phyloP scores from a whole-genome alignment of 768 basidiomycete genomes.

The Chalciporus pseudorubinellus region DNA sequence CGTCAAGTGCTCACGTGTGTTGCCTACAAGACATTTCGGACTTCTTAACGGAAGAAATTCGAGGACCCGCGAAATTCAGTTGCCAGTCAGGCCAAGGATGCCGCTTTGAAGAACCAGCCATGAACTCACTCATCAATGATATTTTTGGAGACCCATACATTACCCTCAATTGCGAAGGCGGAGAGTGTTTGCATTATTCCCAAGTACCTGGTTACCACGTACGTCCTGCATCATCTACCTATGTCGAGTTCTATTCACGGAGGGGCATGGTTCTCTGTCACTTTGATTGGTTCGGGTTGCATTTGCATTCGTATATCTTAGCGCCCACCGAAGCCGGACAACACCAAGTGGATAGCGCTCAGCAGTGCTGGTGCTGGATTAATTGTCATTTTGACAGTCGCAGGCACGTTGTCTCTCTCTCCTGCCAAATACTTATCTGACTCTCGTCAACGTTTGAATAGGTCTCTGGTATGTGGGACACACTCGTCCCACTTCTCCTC shows the following conservation, averaged over 20 bases:
- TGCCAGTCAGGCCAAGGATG: slow-evolving; percentile 74
- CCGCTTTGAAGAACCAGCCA: slow-evolving; percentile 91
- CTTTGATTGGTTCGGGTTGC: neutral
- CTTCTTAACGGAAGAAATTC: slow-evolving; percentile 86
- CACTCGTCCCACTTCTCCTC: slow-evolving; percentile 39
- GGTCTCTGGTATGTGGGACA: slow-evolving; percentile 93
- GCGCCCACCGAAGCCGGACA: slow-evolving; percentile 81
- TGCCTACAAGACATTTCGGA: slow-evolving; percentile 78
- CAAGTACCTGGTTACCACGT: slow-evolving; percentile 93
- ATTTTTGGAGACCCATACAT: slow-evolving; percentile 94
- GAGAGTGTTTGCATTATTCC: slow-evolving; percentile 91
- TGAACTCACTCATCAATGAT: slow-evolving; percentile 92
- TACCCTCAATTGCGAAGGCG: slow-evolving; percentile 79
- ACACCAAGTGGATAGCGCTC: slow-evolving; percentile 76
- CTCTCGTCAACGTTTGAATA: slow-evolving; percentile 22
- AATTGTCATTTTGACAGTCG: slow-evolving; percentile 67
- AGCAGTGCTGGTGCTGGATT: slow-evolving; percentile 78
- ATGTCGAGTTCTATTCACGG: neutral
- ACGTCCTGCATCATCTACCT: slow-evolving; percentile 1
- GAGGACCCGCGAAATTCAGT: slow-evolving; percentile 84
- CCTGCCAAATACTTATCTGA: neutral
- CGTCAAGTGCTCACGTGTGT: neutral
- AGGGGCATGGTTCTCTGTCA: too few species aligned
- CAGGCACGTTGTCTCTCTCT: slow-evolving; percentile 41
- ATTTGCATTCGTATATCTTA: slow-evolving; percentile 24